Percentiles rank a stretch among this genome's conserved stretches.
Conservation (phyloP, 106 monocot species). For the Platanthera guangdongensis region DNA sequence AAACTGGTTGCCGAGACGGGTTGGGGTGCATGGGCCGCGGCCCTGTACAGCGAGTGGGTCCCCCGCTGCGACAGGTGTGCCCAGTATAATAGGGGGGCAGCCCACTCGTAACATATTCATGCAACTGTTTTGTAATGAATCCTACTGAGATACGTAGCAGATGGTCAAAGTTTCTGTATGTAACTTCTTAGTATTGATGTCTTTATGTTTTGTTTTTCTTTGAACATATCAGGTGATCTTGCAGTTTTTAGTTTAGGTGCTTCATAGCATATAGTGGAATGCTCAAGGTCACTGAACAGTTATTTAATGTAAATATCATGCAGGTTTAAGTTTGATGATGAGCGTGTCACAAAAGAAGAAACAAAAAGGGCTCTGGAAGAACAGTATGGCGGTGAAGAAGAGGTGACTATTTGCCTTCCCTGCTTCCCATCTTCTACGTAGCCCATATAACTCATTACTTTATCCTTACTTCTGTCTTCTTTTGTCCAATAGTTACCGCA, state of each 20-base stretch:
- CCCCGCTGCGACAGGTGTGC: too few relatives aligned
- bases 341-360: conserved; percentile 97
- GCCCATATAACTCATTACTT: conserved; percentile 2
- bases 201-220: neutral
- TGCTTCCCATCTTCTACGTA: neutral
- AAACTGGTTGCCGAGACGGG: too few relatives aligned
- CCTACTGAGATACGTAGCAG: neutral
- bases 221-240: neutral
- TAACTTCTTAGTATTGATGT: neutral
- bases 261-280: neutral
- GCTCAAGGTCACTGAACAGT: neutral
- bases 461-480: conserved; percentile 7
- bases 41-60: too few relatives aligned
- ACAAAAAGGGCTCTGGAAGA: conserved; percentile 88
- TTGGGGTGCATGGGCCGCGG: too few relatives aligned
- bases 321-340: conserved; percentile 99
- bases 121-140: neutral
- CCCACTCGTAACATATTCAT: too few relatives aligned
- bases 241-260: neutral
- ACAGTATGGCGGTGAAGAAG: conserved; percentile 98
- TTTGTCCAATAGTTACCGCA: conserved; percentile 63
- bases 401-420: conserved; percentile 37
- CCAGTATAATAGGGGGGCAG: too few relatives aligned
- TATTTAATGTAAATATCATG: neutral
- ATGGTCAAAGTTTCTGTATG: neutral